Percentiles rank a stretch among this genome's conserved stretches.
Evolutionary conservation across 106 monocot genomes (phyloP).

Genomic region (Dioscorea zingiberensis): DNA sequence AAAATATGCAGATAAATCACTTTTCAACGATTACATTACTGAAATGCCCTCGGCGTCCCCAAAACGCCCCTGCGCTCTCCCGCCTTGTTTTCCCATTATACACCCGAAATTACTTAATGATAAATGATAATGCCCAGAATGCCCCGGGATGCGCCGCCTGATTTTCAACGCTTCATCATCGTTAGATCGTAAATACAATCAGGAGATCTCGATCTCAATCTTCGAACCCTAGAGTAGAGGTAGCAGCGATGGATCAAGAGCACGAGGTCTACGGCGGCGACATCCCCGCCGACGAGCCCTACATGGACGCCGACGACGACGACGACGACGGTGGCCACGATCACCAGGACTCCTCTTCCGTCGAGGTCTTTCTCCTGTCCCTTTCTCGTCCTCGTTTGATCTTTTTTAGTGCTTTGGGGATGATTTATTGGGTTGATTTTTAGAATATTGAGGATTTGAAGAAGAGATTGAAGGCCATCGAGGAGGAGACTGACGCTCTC

Average conservation of each 20-base stretch:
- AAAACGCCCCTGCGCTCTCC: too few relatives aligned
- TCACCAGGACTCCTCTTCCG: neutral
- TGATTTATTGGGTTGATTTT: neutral
- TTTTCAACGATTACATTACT: too few relatives aligned
- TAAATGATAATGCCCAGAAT: too few relatives aligned
- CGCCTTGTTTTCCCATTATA: too few relatives aligned
- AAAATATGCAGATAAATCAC: too few relatives aligned
- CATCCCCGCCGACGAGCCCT: conserved; percentile 27
- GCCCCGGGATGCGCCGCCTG: too few relatives aligned
- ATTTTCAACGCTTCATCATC: too few relatives aligned
- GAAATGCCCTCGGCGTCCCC: too few relatives aligned
- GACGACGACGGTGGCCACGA: conserved; percentile 6
- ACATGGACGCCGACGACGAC: conserved; percentile 10
- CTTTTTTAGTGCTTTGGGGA: neutral
- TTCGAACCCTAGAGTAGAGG: too few relatives aligned
- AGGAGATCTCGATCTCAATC: too few relatives aligned
- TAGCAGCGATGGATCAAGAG: conserved; percentile 4
- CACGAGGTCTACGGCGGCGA: conserved; percentile 39
- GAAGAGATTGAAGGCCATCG: conserved; percentile 63
- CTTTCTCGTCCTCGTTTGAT: neutral
- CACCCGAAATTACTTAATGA: too few relatives aligned
- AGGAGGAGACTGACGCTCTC: conserved; percentile 62
- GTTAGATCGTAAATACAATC: too few relatives aligned
- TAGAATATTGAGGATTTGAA: conserved; percentile 61
- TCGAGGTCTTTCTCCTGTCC: conserved; percentile 7